Evolutionary conservation across 2,329 filamentous ascomycete genomes (phyloP), one percentile per base, ranked within the genome.

Genomic region (Epichloe amarillans): DNA sequence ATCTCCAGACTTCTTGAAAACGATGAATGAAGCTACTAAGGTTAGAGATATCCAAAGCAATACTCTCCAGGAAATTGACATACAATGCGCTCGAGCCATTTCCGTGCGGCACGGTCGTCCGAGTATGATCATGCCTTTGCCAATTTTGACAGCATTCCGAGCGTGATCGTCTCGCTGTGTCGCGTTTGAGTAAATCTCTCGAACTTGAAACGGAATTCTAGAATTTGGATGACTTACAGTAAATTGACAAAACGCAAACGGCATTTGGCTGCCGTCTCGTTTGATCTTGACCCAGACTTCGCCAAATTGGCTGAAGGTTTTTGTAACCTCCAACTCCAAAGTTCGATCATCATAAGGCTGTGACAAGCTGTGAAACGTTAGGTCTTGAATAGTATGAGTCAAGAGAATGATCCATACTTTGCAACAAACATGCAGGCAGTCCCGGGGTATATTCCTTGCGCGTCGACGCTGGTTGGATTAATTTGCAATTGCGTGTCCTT

Each of bases 181-280:
- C 15, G 26, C 3, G n/a, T 12, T 6, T 45, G 38, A 49, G 36
- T 46, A 17, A 39, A 17, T 44, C 15, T 35, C 36, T n/a, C 15
- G 2, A 36, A 10, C 7, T n/a, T 35, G 41, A 11, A 15, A 37
- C 0, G 38, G 10, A 14, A 10, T 33, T 36, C 26, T 14, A 3
- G 17, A 4, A 23, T 10, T 19, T 38, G 14, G n/a, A 17, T 12
- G 5, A 65, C 75, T 68, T 60, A 81, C 80, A 2, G 76, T 81
- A 58, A 71, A 84, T 57, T 84, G 81, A 21, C 73, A 74, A 56
- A 84, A 84, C 0, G 79, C 80, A 58, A 79, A 82, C 0, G 81
- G 81, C 76, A 83, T 82, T 39, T 75, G 69, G 14, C 64, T 64
- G 11, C 52, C 54, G 56, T 83, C 80, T 17, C 80, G 75, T 38